Evolutionary conservation across 495 filamentous ascomycete species (phyloP).

Genomic region (Lepidopterella palustris): DNA sequence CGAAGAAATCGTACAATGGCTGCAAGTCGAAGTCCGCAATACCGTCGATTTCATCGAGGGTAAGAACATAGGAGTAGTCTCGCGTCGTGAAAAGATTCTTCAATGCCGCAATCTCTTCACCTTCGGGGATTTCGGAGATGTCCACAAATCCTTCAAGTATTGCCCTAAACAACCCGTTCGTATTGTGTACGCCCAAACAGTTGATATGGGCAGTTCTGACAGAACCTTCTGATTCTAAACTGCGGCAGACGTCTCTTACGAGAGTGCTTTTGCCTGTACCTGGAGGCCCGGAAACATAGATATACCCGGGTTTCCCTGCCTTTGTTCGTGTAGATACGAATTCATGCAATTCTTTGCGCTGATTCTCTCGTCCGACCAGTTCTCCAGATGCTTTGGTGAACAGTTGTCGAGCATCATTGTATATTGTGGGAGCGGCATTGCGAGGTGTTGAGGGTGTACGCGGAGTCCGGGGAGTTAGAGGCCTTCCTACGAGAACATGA

Average conservation of each 20-base stretch:
- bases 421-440: conserved; percentile 58
- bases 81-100: conserved; percentile 60
- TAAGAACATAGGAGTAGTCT: conserved; percentile 61
- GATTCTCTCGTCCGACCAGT: conserved; percentile 76
- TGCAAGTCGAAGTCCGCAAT: conserved; percentile 80
- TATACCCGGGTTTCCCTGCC: conserved; percentile 63
- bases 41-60: conserved; percentile 92
- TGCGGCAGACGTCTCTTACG: conserved; percentile 67
- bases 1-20: conserved; percentile 82
- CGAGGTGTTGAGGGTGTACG: conserved; percentile 59
- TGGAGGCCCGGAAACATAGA: conserved; percentile 93
- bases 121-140: conserved; percentile 47
- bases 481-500: conserved; percentile 50
- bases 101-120: conserved; percentile 47
- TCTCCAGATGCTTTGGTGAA: conserved; percentile 72
- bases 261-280: conserved; percentile 96
- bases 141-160: conserved; percentile 61
- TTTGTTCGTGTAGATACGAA: conserved; percentile 64
- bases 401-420: conserved; percentile 77
- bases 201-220: conserved; percentile 73
- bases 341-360: conserved; percentile 58
- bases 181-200: conserved; percentile 87
- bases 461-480: conserved; percentile 49
- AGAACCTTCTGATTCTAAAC: conserved; percentile 40
- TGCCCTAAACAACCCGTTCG: conserved; percentile 71